These are phyloP conservation scores for Penicillium digitatum DNA, from an alignment of 2,329 filamentous ascomycete species.

Conservation along the genomic window DNA sequence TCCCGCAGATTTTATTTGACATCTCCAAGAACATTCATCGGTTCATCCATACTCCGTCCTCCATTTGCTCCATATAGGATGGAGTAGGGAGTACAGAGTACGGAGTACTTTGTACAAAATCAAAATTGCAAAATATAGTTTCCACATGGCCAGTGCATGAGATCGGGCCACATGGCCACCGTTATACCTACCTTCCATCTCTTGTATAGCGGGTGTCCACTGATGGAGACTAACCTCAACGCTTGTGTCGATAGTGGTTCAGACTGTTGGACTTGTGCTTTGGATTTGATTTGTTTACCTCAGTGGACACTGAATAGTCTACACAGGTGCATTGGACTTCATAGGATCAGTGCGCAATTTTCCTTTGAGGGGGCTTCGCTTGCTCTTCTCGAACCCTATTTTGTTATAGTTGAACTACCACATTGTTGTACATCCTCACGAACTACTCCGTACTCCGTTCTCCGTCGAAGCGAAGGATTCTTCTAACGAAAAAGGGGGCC, in stretches of 20 bases:
- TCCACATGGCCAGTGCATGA: background rate
- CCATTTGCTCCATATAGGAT: background rate
- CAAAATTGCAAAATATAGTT: background rate
- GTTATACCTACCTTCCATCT: background rate
- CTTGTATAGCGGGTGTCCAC: background rate
- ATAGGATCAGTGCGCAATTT: slow-evolving; percentile 4
- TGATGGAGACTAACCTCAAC: background rate
- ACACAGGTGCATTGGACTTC: background rate
- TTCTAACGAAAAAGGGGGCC: background rate
- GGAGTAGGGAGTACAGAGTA: background rate
- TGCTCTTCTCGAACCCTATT: slow-evolving; percentile 2
- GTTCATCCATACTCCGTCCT: background rate
- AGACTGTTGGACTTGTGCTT: background rate
- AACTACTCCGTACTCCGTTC: background rate
- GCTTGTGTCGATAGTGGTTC: background rate
- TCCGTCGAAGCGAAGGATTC: background rate
- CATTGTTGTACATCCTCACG: background rate
- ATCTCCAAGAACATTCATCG: background rate
- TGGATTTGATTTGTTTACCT: background rate
- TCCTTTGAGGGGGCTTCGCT: background rate
- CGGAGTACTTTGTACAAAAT: too few species aligned
- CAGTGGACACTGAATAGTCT: background rate
- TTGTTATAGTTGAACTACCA: background rate
- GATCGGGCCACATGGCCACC: slow-evolving; percentile 2
- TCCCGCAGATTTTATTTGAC: background rate